Evolutionary conservation across 306 rosid genomes (phyloP).

Genomic region (Vigna mungo): DNA sequence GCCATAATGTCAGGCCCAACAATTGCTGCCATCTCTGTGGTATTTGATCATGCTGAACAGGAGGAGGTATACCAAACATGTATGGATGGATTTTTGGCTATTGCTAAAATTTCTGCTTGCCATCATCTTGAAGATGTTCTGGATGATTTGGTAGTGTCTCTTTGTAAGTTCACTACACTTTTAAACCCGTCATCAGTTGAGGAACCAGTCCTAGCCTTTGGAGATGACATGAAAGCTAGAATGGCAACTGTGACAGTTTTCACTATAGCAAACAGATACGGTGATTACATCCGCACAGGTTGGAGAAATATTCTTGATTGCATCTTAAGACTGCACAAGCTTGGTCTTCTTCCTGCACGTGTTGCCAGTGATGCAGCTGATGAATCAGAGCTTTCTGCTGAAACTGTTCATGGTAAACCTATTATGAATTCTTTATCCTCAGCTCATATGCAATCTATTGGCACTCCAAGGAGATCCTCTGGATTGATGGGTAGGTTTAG

Average conservation of each 20-base stretch:
- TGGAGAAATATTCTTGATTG: constrained; percentile 99
- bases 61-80: constrained; percentile 96
- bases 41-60: constrained; percentile 95
- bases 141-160: constrained; percentile 96
- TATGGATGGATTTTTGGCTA: constrained; percentile 90
- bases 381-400: constrained; percentile 83
- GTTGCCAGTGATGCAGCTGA: constrained; percentile 98
- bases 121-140: constrained; percentile 99
- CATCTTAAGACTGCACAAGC: constrained; percentile 91
- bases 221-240: constrained; percentile 95
- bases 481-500: constrained; percentile 99
- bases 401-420: constrained; percentile 81
- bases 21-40: constrained; percentile 98
- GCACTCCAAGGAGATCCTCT: constrained; percentile 94
- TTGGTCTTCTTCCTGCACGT: constrained; percentile 97
- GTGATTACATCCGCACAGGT: constrained; percentile 93
- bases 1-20: constrained; percentile 98
- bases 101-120: constrained; percentile 96
- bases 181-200: constrained; percentile 84
- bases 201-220: constrained; percentile 93
- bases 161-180: constrained; percentile 96
- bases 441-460: constrained; percentile 77
- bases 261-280: constrained; percentile 93
- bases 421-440: constrained; percentile 78
- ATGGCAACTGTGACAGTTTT: constrained; percentile 94